Evolutionary conservation across 345 rosid species (phyloP).

Genomic region (Chamaenerion angustifolium): DNA sequence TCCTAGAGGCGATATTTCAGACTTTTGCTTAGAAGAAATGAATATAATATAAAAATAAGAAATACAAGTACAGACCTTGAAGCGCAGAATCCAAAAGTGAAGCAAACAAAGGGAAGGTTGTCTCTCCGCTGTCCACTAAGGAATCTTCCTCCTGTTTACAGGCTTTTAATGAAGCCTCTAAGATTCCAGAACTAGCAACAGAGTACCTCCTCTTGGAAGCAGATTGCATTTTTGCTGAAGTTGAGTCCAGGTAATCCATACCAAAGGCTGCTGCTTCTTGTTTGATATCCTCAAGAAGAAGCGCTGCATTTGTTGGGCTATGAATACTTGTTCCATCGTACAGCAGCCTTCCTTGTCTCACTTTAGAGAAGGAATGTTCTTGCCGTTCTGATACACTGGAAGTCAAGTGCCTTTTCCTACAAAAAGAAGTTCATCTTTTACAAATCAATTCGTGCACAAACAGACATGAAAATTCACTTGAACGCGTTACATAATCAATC

Average conservation of each 20-base stretch:
- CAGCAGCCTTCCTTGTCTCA: conserved; percentile 48
- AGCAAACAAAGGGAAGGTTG: conserved; percentile 60
- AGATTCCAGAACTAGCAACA: conserved; percentile 22
- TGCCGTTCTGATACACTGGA: conserved; percentile 42
- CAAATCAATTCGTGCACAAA: not conserved
- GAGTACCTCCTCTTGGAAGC: conserved; percentile 40
- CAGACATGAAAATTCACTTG: not conserved
- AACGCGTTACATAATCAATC: not conserved
- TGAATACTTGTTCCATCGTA: conserved; percentile 71
- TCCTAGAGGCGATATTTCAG: not conserved
- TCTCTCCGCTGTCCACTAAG: conserved; percentile 52
- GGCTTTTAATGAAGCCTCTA: conserved; percentile 45
- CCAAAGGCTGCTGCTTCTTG: conserved; percentile 63
- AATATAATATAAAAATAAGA: not conserved
- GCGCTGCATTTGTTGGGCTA: conserved; percentile 83
- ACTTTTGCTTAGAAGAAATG: not conserved
- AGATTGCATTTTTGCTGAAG: conserved; percentile 25
- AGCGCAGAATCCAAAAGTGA: conserved; percentile 78
- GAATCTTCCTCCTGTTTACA: conserved; percentile 79
- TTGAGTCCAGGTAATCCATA: conserved; percentile 29
- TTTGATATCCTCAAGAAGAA: conserved; percentile 85
- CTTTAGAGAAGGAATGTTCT: conserved; percentile 33
- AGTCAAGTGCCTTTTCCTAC: conserved; percentile 63
- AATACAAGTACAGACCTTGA: conserved; percentile 40
- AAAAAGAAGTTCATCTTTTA: conserved; percentile 2